These are phyloP conservation scores for Ambrosia artemisiifolia DNA, from an alignment of 129 eudicot species.

Conservation along the genomic window DNA sequence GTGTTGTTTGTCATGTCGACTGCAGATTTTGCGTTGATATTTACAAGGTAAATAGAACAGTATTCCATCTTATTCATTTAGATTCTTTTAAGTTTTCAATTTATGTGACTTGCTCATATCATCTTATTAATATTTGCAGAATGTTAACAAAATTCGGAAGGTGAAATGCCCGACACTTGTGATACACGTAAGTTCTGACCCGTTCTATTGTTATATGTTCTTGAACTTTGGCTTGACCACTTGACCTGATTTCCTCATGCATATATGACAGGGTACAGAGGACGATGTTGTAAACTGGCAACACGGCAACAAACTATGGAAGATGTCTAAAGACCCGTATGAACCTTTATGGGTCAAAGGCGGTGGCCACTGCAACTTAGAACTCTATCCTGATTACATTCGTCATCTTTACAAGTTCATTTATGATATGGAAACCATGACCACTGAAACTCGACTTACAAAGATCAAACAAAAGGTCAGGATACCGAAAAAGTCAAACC, in stretches of 20 bases:
- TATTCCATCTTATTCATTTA: neutral
- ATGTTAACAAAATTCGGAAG: constrained; percentile 80
- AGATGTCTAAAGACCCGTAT: constrained; percentile 74
- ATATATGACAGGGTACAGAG: constrained; percentile 73
- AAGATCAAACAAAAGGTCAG: constrained; percentile 53
- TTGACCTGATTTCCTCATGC: constrained; percentile 2
- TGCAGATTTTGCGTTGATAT: constrained; percentile 75
- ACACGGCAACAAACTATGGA: constrained; percentile 84
- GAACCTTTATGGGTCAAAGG: constrained; percentile 98
- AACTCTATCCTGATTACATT: constrained; percentile 87
- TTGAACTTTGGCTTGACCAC: neutral
- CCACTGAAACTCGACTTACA: constrained; percentile 61
- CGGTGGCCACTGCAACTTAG: constrained; percentile 97
- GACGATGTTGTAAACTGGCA: constrained; percentile 89
- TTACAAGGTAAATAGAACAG: constrained; percentile 50
- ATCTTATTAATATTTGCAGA: constrained; percentile 46
- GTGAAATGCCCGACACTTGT: constrained; percentile 88
- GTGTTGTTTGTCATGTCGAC: constrained; percentile 87
- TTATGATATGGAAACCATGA: constrained; percentile 83
- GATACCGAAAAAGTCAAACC: constrained; percentile 30
- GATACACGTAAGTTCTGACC: constrained; percentile 69
- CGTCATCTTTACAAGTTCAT: constrained; percentile 80
- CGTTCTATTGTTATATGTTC: neutral
- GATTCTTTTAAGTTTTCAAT: neutral
- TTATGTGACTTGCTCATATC: neutral